Conservation (phyloP, 805 yeast species). For the Tetrapisispora namnaoensis region DNA sequence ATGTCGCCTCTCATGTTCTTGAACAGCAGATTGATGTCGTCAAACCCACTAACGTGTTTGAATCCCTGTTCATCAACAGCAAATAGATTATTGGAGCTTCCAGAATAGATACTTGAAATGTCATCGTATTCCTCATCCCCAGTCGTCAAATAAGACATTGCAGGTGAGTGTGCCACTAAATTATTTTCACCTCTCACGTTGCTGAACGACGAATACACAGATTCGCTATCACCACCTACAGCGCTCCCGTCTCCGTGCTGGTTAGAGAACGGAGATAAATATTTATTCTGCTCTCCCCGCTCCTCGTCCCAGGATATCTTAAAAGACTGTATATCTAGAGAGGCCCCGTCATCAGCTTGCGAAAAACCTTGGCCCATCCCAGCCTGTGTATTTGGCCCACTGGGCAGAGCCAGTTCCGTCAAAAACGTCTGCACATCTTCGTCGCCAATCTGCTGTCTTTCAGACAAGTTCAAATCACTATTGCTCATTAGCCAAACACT, state of each 20-base stretch:
- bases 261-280: background rate
- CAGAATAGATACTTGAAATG: constrained; percentile 22
- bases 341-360: no score
- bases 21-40: constrained; percentile 16
- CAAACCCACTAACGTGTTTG: constrained; percentile 16
- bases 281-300: background rate
- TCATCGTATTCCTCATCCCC: constrained; percentile 24
- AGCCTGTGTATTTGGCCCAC: background rate
- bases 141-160: constrained; percentile 16
- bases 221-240: background rate
- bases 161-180: constrained; percentile 19
- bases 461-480: background rate
- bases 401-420: background rate
- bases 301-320: constrained; percentile 1
- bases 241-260: background rate
- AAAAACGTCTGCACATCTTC: background rate
- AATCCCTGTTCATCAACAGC: constrained; percentile 22
- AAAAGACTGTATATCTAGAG: background rate
- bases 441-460: background rate
- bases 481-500: background rate
- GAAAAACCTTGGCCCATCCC: background rate
- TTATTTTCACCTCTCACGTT: background rate
- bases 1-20: constrained; percentile 4
- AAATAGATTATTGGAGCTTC: constrained; percentile 13
- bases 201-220: background rate